Evolutionary conservation across 768 basidiomycete genomes (phyloP).

Genomic region (Boletellus emodensis): DNA sequence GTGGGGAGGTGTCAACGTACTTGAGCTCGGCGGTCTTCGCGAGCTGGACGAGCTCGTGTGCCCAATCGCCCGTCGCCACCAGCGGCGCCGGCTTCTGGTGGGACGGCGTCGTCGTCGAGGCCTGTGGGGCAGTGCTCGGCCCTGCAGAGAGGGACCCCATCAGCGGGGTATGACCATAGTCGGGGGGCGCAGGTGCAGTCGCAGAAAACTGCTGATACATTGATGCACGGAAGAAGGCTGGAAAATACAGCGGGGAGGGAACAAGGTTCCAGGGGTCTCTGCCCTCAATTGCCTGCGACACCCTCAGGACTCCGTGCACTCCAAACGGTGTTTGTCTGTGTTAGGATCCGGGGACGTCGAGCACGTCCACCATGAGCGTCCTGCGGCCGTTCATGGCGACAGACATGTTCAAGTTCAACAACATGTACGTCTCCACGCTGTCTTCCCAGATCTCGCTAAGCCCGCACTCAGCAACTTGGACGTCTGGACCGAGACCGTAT

Average conservation of each 20-base stretch:
- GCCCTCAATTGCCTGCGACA: background rate
- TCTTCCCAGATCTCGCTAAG: slow-evolving; percentile 2
- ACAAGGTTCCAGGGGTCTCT: slow-evolving; percentile 31
- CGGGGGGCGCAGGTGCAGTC: slow-evolving; percentile 28
- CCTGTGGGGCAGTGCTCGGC: slow-evolving; percentile 32
- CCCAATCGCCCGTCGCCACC: slow-evolving; percentile 83
- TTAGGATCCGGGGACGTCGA: slow-evolving; percentile 26
- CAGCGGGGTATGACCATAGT: slow-evolving; percentile 32
- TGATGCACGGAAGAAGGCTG: slow-evolving; percentile 18
- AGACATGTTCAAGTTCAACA: slow-evolving; percentile 92
- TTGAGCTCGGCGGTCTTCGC: slow-evolving; percentile 87
- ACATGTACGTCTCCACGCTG: slow-evolving; percentile 52
- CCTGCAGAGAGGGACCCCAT: slow-evolving; percentile 32
- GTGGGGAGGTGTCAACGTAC: slow-evolving; percentile 41
- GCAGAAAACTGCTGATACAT: slow-evolving; percentile 36
- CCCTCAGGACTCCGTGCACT: slow-evolving; percentile 27
- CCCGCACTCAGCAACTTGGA: slow-evolving; percentile 71
- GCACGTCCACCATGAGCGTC: slow-evolving; percentile 60
- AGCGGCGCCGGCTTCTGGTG: slow-evolving; percentile 43
- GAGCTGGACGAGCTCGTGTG: slow-evolving; percentile 77
- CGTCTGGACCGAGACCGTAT: slow-evolving; percentile 94
- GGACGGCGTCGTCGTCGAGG: slow-evolving; percentile 21
- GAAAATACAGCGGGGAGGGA: slow-evolving; percentile 23
- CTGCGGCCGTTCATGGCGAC: slow-evolving; percentile 82
- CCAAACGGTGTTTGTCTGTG: slow-evolving; percentile 23